These are phyloP conservation scores for Penicillium sp. DNA, from an alignment of 2,329 filamentous ascomycete species.

Conservation along the genomic window DNA sequence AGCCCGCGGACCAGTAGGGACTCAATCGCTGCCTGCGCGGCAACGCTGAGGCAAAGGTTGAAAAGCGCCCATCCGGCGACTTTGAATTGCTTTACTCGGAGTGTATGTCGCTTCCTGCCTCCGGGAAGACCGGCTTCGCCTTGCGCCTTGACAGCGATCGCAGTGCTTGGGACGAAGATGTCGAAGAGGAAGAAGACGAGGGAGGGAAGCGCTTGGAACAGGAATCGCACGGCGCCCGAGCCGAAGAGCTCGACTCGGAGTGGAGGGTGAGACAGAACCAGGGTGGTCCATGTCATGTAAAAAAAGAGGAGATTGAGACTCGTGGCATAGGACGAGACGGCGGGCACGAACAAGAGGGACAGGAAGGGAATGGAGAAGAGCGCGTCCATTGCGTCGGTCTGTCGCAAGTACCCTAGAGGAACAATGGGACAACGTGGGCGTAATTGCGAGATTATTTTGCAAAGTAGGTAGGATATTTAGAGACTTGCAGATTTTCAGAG, in stretches of 20 bases:
- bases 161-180: conserved; percentile 64
- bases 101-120: conserved; percentile 36
- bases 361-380: conserved; percentile 32
- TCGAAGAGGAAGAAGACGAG: conserved; percentile 73
- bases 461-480: neutral
- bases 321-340: conserved; percentile 66
- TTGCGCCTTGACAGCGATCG: conserved; percentile 67
- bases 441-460: neutral
- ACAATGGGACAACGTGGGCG: neutral
- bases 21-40: conserved; percentile 57
- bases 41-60: conserved; percentile 56
- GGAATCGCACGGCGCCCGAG: conserved; percentile 62
- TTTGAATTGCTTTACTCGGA: conserved; percentile 45
- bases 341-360: conserved; percentile 29
- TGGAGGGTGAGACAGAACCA: conserved; percentile 73
- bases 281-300: conserved; percentile 83
- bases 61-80: conserved; percentile 54
- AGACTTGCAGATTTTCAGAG: neutral
- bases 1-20: conserved; percentile 54
- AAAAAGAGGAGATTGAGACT: conserved; percentile 85
- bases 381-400: conserved; percentile 53
- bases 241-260: conserved; percentile 73
- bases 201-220: conserved; percentile 73
- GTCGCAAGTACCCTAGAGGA: neutral
- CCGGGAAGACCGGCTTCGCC: conserved; percentile 53